A percentile compares a stretch with the other conserved stretches of the same genome.
These are phyloP conservation scores for Psidium friedrichsthalianum DNA, from an alignment of 345 rosid genomes.

Conservation along the genomic window DNA sequence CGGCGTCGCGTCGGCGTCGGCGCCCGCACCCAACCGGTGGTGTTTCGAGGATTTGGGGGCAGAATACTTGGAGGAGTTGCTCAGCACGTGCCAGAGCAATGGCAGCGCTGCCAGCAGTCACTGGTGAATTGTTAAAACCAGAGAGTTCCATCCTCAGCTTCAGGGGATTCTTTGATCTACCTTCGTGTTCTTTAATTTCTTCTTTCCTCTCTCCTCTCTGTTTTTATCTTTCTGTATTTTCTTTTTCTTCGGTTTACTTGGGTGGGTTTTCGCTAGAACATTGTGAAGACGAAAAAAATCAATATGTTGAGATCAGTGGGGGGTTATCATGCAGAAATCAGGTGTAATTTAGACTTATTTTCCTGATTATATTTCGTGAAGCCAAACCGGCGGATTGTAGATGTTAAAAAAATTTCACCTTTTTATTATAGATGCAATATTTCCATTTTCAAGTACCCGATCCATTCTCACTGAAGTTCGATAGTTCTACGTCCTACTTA, in stretches of 20 bases:
- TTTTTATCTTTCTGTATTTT: neutral
- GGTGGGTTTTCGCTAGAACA: neutral
- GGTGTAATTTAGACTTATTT: neutral
- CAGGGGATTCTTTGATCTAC: neutral
- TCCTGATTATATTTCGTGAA: neutral
- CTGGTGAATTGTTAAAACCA: neutral
- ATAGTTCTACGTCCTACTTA: neutral
- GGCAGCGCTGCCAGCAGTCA: neutral
- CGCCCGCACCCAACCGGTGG: conserved; percentile 11
- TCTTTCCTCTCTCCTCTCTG: neutral
- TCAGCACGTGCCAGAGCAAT: conserved; percentile 11
- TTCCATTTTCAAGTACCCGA: neutral
- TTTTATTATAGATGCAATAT: neutral
- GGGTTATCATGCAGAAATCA: neutral
- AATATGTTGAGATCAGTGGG: neutral
- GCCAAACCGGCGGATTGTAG: neutral
- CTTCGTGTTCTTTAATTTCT: neutral
- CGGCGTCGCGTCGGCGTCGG: neutral
- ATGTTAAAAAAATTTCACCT: neutral
- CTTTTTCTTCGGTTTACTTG: neutral
- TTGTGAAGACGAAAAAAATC: neutral
- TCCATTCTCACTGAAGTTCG: neutral
- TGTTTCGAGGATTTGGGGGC: conserved; percentile 33
- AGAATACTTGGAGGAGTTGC: conserved; percentile 26
- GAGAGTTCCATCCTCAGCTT: neutral